Evolutionary conservation across 495 filamentous ascomycete genomes (phyloP), one percentile per base, ranked within the genome.

Genomic region (Lineolata rhizophorae): DNA sequence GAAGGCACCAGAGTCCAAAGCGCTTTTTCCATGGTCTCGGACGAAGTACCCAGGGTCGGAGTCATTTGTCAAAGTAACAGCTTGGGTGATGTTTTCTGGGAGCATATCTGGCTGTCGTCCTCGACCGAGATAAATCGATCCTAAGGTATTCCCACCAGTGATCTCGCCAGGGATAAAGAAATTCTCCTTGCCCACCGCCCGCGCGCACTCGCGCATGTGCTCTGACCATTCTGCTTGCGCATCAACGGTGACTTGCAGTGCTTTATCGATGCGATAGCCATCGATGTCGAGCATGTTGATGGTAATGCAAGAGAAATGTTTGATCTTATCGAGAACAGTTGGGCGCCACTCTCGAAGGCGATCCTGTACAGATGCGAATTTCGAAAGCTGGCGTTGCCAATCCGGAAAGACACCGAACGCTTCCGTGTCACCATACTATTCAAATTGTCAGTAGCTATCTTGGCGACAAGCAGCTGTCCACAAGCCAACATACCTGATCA

Each of bases 341-440:
- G 70, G 67, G 8, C 62, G 42, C 74, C 74, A 80, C 39, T 77
- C 74, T 18, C 74, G 67, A 6, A 81, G 55, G 36, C 74, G 70
- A 43, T 81, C 74, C 47, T 81, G 74, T 3, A 78, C 75, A 21
- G 64, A 75, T 19, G 72, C 70, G 45, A 79, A 79, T 40, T 78
- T 79, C 10, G 72, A 62, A 27, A 81, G 54, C 49, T 79, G 63
- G 41, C 62, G 58, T 42, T 74, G 52, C 64, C 67, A 79, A 40
- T 76, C 70, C 1, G 69, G 70, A 32, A 57, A 74, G 17, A 70
- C 65, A 35, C 72, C 72, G 37, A 76, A 76, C 10, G 72, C 67
- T 44, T 71, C 69, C 16, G 64, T 65, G 40, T 76, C 70, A 26
- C 72, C 72, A 34, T 72, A 76, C 47, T 75, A 58, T 16, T 4